phyloP scores from a whole-genome alignment of 352 stramenopile genomes.

The Phytophthora tubulina region DNA sequence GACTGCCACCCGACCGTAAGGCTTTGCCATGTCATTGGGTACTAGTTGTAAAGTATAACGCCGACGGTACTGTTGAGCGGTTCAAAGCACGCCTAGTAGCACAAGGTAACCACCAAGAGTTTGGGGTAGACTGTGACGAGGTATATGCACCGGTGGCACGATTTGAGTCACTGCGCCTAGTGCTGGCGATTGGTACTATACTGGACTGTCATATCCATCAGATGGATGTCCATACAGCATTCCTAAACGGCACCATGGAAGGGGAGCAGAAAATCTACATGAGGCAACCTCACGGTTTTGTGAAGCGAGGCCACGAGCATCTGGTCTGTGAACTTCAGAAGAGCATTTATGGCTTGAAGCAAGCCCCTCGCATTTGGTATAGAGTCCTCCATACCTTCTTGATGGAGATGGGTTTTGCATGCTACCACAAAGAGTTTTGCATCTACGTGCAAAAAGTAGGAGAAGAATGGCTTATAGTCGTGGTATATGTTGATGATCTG shows the following conservation, averaged over 20 bases:
- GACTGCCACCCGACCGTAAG: slow-evolving; percentile 10
- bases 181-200: slow-evolving; percentile 23
- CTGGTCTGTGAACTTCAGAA: slow-evolving; percentile 31
- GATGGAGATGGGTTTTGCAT: slow-evolving; percentile 25
- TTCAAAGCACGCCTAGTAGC: slow-evolving; percentile 24
- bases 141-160: slow-evolving; percentile 22
- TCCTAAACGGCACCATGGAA: slow-evolving; percentile 26
- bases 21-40: slow-evolving; percentile 21
- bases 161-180: slow-evolving; percentile 18
- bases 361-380: slow-evolving; percentile 34
- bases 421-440: slow-evolving; percentile 42
- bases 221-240: not conserved
- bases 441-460: slow-evolving; percentile 43
- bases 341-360: slow-evolving; percentile 18
- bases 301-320: slow-evolving; percentile 22
- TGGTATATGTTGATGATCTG: slow-evolving; percentile 41
- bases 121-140: slow-evolving; percentile 19
- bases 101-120: slow-evolving; percentile 26
- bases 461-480: slow-evolving; percentile 39
- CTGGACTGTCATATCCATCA: slow-evolving; percentile 26
- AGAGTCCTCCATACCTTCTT: slow-evolving; percentile 33
- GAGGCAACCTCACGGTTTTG: slow-evolving; percentile 18
- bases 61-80: slow-evolving; percentile 13
- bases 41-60: slow-evolving; percentile 18
- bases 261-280: slow-evolving; percentile 29